Base-by-base conservation (phyloP, 2,329 filamentous ascomycete genomes). In the Sphaerulina musiva region DNA sequence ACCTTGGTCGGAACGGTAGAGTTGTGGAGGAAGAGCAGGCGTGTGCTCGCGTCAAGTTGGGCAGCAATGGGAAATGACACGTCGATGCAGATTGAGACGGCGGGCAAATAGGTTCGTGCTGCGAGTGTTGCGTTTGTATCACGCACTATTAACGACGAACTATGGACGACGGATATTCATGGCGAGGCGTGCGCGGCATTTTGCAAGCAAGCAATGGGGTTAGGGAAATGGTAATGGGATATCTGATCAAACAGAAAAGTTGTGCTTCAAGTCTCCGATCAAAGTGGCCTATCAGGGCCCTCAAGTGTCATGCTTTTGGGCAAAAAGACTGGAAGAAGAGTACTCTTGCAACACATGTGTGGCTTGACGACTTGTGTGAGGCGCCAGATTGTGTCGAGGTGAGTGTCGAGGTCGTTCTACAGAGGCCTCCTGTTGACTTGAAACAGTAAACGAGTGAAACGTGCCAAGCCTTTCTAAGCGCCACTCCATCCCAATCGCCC, bases 161-260 rank as follows among this genome's bases (percentile, higher is more conserved):
- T 38, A 4, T 11, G 10, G 29, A n/a, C 26, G 48, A 11, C 26
- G 32, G 10, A 34, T 31, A n/a, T 38, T 41, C 48, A 46, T 51
- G 31, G 48, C 48, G 48, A 32, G 41, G 48, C 32, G 32, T 38
- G 34, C 34, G 32, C 34, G 34, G 48, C 14, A 42, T 51, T 29
- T 51, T 38, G 34, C 34, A 38, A 38, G 42, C 48, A 46, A n/a
- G 41, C 41, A 42, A 51, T 29, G 48, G 32, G 41, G 48, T 40
- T 44, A 11, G 41, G 41, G 34, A 51, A 51, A 46, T 5, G 48
- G 48, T 51, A 51, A 51, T 43, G 42, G 47, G 47, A 50, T 51
- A 44, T 34, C 48, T 43, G 31, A 23, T 11, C 31, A 39, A 45
- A 42, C 10, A 5, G 34, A 40, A 51, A 38, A 11, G 7, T 44